Evolutionary conservation across 768 basidiomycete species (phyloP), one percentile per base, ranked within the genome.

Genomic region (Xerocomellus chrysenteron): DNA sequence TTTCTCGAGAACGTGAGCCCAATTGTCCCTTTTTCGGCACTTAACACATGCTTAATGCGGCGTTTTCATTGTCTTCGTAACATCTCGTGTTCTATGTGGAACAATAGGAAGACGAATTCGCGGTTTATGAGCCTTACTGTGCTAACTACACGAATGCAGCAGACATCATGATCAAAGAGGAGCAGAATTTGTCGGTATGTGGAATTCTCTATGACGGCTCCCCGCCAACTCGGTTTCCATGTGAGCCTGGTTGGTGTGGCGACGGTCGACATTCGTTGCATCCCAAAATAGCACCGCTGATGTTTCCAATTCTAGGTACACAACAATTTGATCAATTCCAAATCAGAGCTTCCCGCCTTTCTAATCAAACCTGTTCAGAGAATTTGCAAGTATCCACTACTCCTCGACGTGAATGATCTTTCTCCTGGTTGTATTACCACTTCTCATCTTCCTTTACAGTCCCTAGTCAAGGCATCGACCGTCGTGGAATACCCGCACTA

Each of bases 361-460:
- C 84, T 98, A 57, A 98, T 98, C 81, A 98, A 98, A 77, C 97
- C 97, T 8, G 90, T 99, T 47, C 97, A 99, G 73, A 86, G 97
- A 59, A 89, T 98, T 63, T 97, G 96, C 83, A 98, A 98, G 80
- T 98, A 98, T 72, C 95, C 95, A 26, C 80, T 99, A 14, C 82
- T 98, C 24, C 85, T 99, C 65, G 90, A 92, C 71, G 94, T 94
- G 68, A 68, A 87, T 77, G 32, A 36, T 48, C 52, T 47, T 50
- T 58, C 57, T 39, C 41, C 54, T 50, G 48, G 52, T 61, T 47
- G 36, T 47, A 58, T 52, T 52, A 26, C 51, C 50, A 26, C 45
- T 53, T 56, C 49, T 61, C 33, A 50, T 57, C 9, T 32, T 37
- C 16, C 10, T 42, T 13, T 21, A 16, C 62, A 92, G 91, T 87